Evolutionary conservation across 2,329 filamentous ascomycete genomes (phyloP), one percentile per base, ranked within the genome.

Genomic region (Aphanoascus verrucosus): DNA sequence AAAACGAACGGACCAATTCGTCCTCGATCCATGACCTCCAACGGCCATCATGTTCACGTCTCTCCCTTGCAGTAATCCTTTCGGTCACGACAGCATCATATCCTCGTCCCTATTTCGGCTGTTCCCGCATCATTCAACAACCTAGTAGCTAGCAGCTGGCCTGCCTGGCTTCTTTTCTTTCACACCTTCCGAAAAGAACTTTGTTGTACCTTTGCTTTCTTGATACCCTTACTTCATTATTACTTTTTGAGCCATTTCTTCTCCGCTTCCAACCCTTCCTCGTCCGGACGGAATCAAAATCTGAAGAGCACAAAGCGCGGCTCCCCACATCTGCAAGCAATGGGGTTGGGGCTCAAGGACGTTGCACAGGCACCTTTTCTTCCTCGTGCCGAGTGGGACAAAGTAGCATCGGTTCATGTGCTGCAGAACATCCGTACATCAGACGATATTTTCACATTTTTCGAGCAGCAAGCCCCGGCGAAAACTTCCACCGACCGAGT

Each of bases 231-330:
- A 28, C 23, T 28, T 28, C 23, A 28, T 3, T 23, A 20, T 23
- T 23, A 42, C 15, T 44, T 44, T 23, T 44, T 19, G 38, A n/a
- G 14, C 38, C 9, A n/a, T 14, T 19, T n/a, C n/a, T 41, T 15
- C 38, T 19, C 23, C 23, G 23, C 23, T 4, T 28, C 23, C 23
- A 28, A 28, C 23, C 23, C 23, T n/a, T 28, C 17, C 35, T 31
- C 38, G 6, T 40, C n/a, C 34, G 35, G 35, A 14, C 34, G 8
- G 20, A 49, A 49, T 49, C 46, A 31, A 49, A 49, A 49, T 40
- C 35, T 49, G 45, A 34, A 49, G n/a, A n/a, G 35, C 20, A 49
- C 35, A 31, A 40, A 37, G 20, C 20, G 19, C 46, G 34, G 46
- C 31, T 40, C 17, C n/a, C 35, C 19, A 40, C 46, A 23, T 31